These are phyloP conservation scores for Barnettozyma salicaria DNA, from an alignment of 805 yeast genomes.

Conservation along the genomic window DNA sequence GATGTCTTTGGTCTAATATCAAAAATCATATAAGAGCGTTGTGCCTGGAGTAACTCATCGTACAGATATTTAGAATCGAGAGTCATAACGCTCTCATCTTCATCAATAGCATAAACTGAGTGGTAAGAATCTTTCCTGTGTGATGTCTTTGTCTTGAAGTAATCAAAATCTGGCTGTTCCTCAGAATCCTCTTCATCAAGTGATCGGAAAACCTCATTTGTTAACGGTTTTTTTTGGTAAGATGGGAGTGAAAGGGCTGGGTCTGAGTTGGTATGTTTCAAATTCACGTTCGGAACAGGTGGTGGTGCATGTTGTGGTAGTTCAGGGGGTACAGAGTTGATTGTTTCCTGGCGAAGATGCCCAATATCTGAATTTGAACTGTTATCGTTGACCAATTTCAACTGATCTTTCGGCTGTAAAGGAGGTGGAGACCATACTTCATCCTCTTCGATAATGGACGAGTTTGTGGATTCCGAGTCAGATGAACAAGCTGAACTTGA, in stretches of 20 bases:
- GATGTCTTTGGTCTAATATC: slow-evolving; percentile 35
- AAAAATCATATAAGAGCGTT: slow-evolving; percentile 36
- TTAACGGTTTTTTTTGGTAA: background rate
- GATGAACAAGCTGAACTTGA: slow-evolving; percentile 5
- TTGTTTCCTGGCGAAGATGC: too few relatives aligned
- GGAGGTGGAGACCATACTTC: slow-evolving; percentile 34
- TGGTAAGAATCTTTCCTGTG: slow-evolving; percentile 36
- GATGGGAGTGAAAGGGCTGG: too few relatives aligned
- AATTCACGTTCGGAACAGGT: too few relatives aligned
- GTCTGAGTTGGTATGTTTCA: slow-evolving; percentile 1
- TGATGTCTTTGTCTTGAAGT: slow-evolving; percentile 9
- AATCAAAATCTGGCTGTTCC: slow-evolving; percentile 1
- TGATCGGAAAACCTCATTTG: background rate
- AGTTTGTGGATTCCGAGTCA: slow-evolving; percentile 12
- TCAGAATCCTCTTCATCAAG: slow-evolving; percentile 2
- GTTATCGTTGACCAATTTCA: slow-evolving; percentile 28
- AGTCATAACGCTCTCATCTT: slow-evolving; percentile 42
- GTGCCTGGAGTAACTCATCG: slow-evolving; percentile 35
- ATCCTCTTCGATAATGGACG: slow-evolving; percentile 23
- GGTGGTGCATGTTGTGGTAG: slow-evolving; percentile 8
- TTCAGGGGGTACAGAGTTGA: too few relatives aligned
- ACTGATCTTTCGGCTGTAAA: slow-evolving; percentile 34
- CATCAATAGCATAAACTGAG: slow-evolving; percentile 33
- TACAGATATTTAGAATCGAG: slow-evolving; percentile 35
- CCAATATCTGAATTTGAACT: slow-evolving; percentile 14